Evolutionary conservation across 2,329 filamentous ascomycete species (phyloP), one percentile per base, ranked within the genome.

Genomic region (Sporothrix variecibatus): DNA sequence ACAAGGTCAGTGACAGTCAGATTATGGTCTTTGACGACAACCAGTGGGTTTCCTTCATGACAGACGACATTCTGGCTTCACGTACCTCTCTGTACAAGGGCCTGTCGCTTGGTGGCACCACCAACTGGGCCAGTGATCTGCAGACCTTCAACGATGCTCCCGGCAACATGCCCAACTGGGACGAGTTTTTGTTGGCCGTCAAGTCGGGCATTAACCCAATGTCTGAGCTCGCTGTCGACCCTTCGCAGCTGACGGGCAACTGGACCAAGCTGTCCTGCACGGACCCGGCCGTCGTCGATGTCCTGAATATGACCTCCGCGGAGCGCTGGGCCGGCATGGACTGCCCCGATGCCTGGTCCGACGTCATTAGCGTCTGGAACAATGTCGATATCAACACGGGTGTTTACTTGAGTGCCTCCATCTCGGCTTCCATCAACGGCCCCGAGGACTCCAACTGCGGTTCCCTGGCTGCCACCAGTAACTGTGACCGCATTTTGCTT

Each of bases 291-390:
- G 74, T 75, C 11, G 73, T 62, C n/a, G 12, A 73, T 31, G 38
- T 53, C 2, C 9, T 65, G 5, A 51, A 74, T 28, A 67, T 71
- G n/a, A 65, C 72, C 0, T 60, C 78, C 2, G 28, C 72, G 2
- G 51, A 78, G 38, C 80, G 78, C 34, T 82, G 80, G 80, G 73
- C 75, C 2, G 67, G 8, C 15, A 15, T 82, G 43, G 74, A 79
- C 60, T 71, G 76, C 1, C 72, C 76, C 11, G 75, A 71, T 26
- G 80, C 81, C 3, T 81, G 80, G 81, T 11, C 5, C 0, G 79
- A 82, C 53, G 75, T 78, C 4, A 73, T 80, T 9, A 58, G 40
- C 11, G 76, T 77, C 2, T 81, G 78, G 79, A 43, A 51, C 0
- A 75, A 76, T 2, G 73, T 69, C 20, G 76, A 78, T 68, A 40